Percentiles rank a stretch among this genome's conserved stretches.
Conservation (phyloP, 2,329 filamentous ascomycete species). For the Colletotrichum sansevieriae region DNA sequence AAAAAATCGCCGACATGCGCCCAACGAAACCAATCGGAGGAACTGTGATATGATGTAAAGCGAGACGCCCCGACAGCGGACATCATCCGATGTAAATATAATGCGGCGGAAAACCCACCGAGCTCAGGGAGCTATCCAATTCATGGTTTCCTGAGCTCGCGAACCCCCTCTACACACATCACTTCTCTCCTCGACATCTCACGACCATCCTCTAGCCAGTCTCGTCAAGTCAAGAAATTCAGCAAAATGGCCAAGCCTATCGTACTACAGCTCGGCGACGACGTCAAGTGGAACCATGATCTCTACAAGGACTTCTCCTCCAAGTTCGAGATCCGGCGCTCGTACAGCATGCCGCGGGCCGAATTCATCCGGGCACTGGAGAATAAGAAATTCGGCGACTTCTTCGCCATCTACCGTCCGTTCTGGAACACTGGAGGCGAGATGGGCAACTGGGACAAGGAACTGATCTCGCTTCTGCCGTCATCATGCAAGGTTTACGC, state of each 20-base stretch:
- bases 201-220: neutral
- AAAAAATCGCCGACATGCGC: conserved; percentile 33
- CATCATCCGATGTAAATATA: conserved; percentile 29
- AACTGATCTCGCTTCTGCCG: conserved; percentile 35
- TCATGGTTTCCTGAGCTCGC: neutral
- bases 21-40: conserved; percentile 31
- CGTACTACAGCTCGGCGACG: conserved; percentile 39
- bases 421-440: conserved; percentile 41
- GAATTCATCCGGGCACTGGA: conserved; percentile 39
- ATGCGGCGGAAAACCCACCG: conserved; percentile 22
- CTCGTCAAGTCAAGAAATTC: neutral
- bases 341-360: conserved; percentile 37
- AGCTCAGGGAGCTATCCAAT: neutral
- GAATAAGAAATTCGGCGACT: conserved; percentile 37
- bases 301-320: conserved; percentile 39
- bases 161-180: neutral
- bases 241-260: conserved; percentile 37
- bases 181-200: neutral
- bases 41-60: conserved; percentile 12
- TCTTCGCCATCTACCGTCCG: conserved; percentile 39
- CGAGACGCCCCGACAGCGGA: conserved; percentile 9
- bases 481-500: conserved; percentile 38
- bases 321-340: conserved; percentile 36
- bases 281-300: conserved; percentile 40
- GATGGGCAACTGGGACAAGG: conserved; percentile 40